Percentiles rank a stretch among this genome's conserved stretches.
Conservation (phyloP, 495 filamentous ascomycete genomes). For the Echria macrotheca region DNA sequence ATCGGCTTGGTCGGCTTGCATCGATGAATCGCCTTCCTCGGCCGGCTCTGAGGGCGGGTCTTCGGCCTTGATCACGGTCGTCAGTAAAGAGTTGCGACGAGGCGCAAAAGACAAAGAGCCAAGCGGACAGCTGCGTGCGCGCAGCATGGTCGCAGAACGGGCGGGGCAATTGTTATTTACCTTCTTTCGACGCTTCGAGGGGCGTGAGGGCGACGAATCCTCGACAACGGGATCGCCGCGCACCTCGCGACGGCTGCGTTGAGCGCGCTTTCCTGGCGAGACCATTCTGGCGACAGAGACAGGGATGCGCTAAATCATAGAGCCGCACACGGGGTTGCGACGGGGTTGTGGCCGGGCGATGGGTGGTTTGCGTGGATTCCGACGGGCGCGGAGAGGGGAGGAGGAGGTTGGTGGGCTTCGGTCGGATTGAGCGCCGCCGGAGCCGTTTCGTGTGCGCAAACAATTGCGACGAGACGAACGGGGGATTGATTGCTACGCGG, state of each 20-base stretch:
- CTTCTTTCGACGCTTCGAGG: slow-evolving; percentile 71
- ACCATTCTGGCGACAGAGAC: slow-evolving; percentile 26
- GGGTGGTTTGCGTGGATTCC: not conserved
- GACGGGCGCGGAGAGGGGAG: not conserved
- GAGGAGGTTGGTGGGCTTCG: slow-evolving; percentile 9
- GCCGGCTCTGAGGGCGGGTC: slow-evolving; percentile 24
- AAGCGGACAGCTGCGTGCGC: slow-evolving; percentile 1
- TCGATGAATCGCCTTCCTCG: slow-evolving; percentile 2
- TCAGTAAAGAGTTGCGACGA: slow-evolving; percentile 6
- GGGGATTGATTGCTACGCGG: not conserved
- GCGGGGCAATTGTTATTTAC: slow-evolving; percentile 34
- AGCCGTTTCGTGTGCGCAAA: slow-evolving; percentile 10
- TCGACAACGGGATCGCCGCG: slow-evolving; percentile 36
- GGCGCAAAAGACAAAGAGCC: not conserved
- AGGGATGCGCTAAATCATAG: slow-evolving; percentile 19
- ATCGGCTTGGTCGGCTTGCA: slow-evolving; percentile 22
- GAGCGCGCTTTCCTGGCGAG: slow-evolving; percentile 38
- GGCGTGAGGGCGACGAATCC: slow-evolving; percentile 64
- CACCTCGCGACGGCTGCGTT: slow-evolving; percentile 35
- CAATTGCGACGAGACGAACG: slow-evolving; percentile 1
- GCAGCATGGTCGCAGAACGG: slow-evolving; percentile 21
- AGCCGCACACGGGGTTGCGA: slow-evolving; percentile 3
- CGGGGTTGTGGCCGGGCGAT: not conserved
- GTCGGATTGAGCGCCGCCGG: slow-evolving; percentile 1
- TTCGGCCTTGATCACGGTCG: slow-evolving; percentile 32